phyloP scores from a whole-genome alignment of 2,329 filamentous ascomycete genomes.

The Periconia macrospinosa region DNA sequence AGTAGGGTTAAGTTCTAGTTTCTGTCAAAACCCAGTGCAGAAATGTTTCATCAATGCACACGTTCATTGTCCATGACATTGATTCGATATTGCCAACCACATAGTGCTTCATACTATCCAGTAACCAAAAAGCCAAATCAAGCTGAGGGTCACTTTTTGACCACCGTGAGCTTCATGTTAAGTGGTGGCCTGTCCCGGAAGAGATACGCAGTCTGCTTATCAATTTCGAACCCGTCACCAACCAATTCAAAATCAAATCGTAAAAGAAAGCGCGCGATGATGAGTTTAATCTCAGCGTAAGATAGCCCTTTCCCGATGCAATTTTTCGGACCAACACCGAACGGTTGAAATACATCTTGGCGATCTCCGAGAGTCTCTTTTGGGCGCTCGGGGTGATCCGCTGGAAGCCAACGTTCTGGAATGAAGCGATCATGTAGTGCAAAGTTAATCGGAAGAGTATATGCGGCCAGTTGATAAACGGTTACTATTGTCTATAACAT shows the following conservation, averaged over 20 bases:
- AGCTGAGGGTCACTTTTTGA: no score
- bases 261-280: constrained; percentile 40
- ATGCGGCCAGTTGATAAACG: background rate
- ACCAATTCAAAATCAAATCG: constrained; percentile 34
- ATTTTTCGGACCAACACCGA: constrained; percentile 3
- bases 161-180: background rate
- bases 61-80: no score
- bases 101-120: no score
- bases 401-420: background rate
- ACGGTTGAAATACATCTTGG: constrained; percentile 4
- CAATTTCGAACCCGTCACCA: background rate
- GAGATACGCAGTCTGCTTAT: background rate
- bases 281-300: constrained; percentile 38
- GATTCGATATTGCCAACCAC: no score
- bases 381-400: background rate
- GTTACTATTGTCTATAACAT: background rate
- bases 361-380: background rate
- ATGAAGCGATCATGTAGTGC: background rate
- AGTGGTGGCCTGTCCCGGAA: background rate
- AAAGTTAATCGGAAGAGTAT: background rate
- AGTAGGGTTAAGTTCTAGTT: no score
- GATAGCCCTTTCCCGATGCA: constrained; percentile 24
- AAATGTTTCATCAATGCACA: no score
- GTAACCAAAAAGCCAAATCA: no score
- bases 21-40: no score